These are phyloP conservation scores for Sequoiadendron giganteum DNA, from an alignment of 75 land plant genomes.

Conservation along the genomic window DNA sequence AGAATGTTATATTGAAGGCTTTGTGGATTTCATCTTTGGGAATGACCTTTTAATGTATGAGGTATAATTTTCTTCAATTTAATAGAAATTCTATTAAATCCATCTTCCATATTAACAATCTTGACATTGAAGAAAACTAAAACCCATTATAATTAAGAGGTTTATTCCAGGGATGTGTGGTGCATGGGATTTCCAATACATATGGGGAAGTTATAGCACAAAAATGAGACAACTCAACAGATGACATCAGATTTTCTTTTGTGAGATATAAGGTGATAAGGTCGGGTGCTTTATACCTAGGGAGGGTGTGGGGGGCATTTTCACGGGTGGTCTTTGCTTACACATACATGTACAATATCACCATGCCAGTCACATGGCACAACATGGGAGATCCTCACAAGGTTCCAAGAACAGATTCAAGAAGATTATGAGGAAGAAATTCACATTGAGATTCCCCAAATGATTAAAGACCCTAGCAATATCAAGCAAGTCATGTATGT, in stretches of 20 bases:
- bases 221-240: slow-evolving; percentile 19
- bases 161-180: slow-evolving; percentile 29
- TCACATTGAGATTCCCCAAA: too few relatives aligned
- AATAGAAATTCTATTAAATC: too few relatives aligned
- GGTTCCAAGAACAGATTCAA: too few relatives aligned
- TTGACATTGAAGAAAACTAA: too few relatives aligned
- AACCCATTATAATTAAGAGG: too few relatives aligned
- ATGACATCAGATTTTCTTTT: slow-evolving; percentile 53
- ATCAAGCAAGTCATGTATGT: too few relatives aligned
- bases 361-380: slow-evolving; percentile 55
- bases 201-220: slow-evolving; percentile 59
- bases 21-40: too few relatives aligned
- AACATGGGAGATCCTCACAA: slow-evolving; percentile 47
- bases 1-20: too few relatives aligned
- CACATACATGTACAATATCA: slow-evolving; percentile 41
- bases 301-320: slow-evolving; percentile 60
- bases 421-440: too few relatives aligned
- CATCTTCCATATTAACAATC: too few relatives aligned
- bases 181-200: slow-evolving; percentile 16
- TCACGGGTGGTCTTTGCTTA: slow-evolving; percentile 53
- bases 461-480: too few relatives aligned
- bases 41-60: slow-evolving; percentile 17
- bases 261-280: slow-evolving; percentile 51
- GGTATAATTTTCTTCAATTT: slow-evolving; percentile 2
- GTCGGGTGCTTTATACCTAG: slow-evolving; percentile 31